A percentile compares a stretch with the other conserved stretches of the same genome.
phyloP scores from a whole-genome alignment of 495 filamentous ascomycete genomes.

The Penicillium verhagenii region DNA sequence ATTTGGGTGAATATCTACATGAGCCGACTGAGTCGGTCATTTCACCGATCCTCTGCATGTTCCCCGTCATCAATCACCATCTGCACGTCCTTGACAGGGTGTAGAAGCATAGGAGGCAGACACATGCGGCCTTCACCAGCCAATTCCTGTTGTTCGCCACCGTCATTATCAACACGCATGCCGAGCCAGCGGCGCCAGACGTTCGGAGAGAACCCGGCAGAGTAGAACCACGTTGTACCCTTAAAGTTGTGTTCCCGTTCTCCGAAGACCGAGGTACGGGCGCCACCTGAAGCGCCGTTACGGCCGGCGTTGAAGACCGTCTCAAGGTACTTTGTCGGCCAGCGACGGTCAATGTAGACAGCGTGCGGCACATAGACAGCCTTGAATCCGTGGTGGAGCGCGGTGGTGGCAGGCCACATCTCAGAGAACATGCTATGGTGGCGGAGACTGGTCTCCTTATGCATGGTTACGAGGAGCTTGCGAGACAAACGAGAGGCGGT shows the following conservation, averaged over 20 bases:
- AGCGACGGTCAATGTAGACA: constrained; percentile 83
- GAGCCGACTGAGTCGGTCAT: neutral
- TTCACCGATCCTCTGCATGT: constrained; percentile 24
- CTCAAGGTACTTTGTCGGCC: constrained; percentile 79
- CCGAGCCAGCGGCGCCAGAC: constrained; percentile 88
- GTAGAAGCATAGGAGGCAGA: constrained; percentile 84
- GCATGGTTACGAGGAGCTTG: constrained; percentile 82
- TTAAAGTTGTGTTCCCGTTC: constrained; percentile 86
- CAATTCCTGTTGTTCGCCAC: constrained; percentile 79
- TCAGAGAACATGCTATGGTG: constrained; percentile 92
- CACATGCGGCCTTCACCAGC: constrained; percentile 88
- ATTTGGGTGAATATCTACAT: neutral
- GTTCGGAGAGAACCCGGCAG: constrained; percentile 78
- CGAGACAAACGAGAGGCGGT: constrained; percentile 80
- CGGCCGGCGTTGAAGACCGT: constrained; percentile 80
- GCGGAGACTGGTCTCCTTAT: constrained; percentile 75
- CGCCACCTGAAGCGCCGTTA: constrained; percentile 75
- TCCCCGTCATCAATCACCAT: constrained; percentile 64
- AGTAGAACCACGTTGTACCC: constrained; percentile 93
- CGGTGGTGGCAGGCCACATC: constrained; percentile 87
- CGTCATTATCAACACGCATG: constrained; percentile 77
- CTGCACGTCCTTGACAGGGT: constrained; percentile 87
- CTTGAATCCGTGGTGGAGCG: constrained; percentile 93
- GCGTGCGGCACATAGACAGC: constrained; percentile 93
- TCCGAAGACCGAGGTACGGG: constrained; percentile 73